These are phyloP conservation scores for Wickerhamiella galacta DNA, from an alignment of 805 yeast species.

Conservation along the genomic window DNA sequence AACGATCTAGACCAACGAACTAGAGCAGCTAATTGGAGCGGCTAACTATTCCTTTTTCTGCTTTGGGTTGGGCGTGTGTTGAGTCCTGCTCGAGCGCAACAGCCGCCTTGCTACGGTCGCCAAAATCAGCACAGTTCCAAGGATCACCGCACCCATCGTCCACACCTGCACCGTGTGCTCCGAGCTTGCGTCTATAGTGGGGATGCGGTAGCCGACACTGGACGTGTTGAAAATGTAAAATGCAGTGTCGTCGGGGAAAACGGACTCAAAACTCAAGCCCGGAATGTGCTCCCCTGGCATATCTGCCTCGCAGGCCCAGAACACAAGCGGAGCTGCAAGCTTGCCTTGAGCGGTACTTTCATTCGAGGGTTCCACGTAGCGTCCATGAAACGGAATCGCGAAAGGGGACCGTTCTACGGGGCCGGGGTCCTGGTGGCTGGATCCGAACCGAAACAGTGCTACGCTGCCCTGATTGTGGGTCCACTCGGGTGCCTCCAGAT, in stretches of 20 bases:
- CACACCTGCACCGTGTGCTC: constrained; percentile 8
- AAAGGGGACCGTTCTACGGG: constrained; percentile 14
- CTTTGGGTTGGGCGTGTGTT: background rate
- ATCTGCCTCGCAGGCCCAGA: constrained; percentile 34
- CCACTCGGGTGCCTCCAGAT: constrained; percentile 41
- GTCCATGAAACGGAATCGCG: constrained; percentile 33
- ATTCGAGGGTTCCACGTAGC: constrained; percentile 30
- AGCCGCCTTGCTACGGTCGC: too few relatives aligned
- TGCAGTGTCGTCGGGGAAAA: constrained; percentile 30
- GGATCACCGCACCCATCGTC: constrained; percentile 1
- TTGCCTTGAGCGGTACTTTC: constrained; percentile 11
- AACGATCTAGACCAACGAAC: too few relatives aligned
- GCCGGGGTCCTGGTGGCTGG: constrained; percentile 14
- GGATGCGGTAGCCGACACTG: constrained; percentile 23
- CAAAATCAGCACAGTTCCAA: constrained; percentile 1
- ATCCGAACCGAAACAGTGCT: constrained; percentile 21
- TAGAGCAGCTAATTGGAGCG: too few relatives aligned
- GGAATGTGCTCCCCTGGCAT: constrained; percentile 26
- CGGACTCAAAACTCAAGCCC: constrained; percentile 29
- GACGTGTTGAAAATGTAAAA: constrained; percentile 24
- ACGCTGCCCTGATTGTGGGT: constrained; percentile 32
- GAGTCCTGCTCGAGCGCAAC: too few relatives aligned
- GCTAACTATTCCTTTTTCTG: background rate
- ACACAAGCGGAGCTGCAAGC: constrained; percentile 28
- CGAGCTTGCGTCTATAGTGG: constrained; percentile 25